These are phyloP conservation scores for Botryosphaeria dothidea DNA, from an alignment of 2,329 filamentous ascomycete species.

Conservation along the genomic window DNA sequence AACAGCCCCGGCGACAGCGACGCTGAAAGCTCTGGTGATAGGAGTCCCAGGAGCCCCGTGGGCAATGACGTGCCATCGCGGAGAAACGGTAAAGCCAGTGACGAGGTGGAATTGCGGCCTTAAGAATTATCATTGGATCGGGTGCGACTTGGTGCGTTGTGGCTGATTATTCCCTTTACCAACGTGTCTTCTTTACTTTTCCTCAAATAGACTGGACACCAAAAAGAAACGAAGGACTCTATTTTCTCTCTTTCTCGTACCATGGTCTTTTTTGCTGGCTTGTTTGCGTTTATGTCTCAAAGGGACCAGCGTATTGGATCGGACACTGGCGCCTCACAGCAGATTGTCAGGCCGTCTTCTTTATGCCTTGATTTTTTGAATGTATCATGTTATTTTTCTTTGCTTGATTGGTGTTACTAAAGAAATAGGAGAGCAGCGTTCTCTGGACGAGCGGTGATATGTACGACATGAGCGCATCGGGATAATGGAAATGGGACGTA, in stretches of 20 bases:
- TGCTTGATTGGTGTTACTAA: too few species aligned
- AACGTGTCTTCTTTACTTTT: not conserved
- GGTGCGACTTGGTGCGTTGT: not conserved
- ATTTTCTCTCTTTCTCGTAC: not conserved
- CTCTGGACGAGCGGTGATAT: too few species aligned
- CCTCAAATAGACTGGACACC: constrained; percentile 3
- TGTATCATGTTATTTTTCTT: too few species aligned
- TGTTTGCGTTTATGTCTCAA: not conserved
- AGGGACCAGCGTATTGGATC: too few species aligned
- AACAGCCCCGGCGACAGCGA: constrained; percentile 29
- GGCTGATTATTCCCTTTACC: not conserved
- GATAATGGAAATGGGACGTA: too few species aligned
- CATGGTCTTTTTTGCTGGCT: not conserved
- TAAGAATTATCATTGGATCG: not conserved
- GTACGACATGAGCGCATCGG: too few species aligned
- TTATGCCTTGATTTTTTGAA: too few species aligned
- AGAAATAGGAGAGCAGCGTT: too few species aligned
- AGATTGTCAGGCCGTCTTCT: too few species aligned
- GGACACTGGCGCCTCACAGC: too few species aligned
- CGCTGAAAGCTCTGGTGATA: constrained; percentile 37
- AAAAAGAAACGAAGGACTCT: not conserved
- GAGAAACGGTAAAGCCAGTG: constrained; percentile 1
- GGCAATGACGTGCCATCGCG: not conserved
- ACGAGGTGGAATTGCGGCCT: not conserved
- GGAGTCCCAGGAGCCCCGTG: constrained; percentile 27